Base-by-base conservation (phyloP, 2,329 filamentous ascomycete genomes). In the Biscogniauxia sp. region DNA sequence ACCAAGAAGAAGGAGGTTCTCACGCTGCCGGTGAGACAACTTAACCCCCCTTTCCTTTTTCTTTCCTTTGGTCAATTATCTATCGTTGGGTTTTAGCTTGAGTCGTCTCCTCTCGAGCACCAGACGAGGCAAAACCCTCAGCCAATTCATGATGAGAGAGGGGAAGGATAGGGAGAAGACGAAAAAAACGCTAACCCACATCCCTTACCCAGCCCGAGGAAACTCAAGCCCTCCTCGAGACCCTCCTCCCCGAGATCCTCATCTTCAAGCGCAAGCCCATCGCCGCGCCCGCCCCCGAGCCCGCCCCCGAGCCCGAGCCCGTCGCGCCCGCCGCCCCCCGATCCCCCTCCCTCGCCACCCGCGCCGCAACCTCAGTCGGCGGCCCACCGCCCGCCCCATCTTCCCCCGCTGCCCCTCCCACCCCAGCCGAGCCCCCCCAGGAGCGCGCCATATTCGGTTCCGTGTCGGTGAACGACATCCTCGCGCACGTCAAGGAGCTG, bases 401-500 rank as follows among this genome's bases (percentile, higher is more conserved):
- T n/a, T 59, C 68, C 25, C 55, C 58, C 19, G 19, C 62, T 28
- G 28, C 67, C 25, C 56, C 63, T 25, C 56, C 66, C 2, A 64
- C 57, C 3, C 25, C 60, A 11, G 53, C 62, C 25, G 2, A 7
- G 5, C 6, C 53, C 28, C 3, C 13, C 49, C 2, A 53, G 28
- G 20, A 49, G 51, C 50, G 41, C 11, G 58, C 74, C 61, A 80
- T 81, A 60, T 79, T 76, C 65, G 78, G 79, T 50, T 80, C 78
- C 55, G 79, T 80, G 6, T 76, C 78, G 23, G 64, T 69, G 53
- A 63, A 55, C 56, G 76, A 80, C 66, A 69, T 81, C 49, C 68
- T 75, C 1, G 65, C 66, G 23, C 54, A 66, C 23, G 67, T 80
- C 66, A 74, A 74, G 57, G 72, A 73, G 56, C 61, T 61, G n/a